A percentile compares a stretch with the other conserved stretches of the same genome.
These are phyloP conservation scores for Daldinia grandis DNA, from an alignment of 495 filamentous ascomycete species.

Conservation along the genomic window DNA sequence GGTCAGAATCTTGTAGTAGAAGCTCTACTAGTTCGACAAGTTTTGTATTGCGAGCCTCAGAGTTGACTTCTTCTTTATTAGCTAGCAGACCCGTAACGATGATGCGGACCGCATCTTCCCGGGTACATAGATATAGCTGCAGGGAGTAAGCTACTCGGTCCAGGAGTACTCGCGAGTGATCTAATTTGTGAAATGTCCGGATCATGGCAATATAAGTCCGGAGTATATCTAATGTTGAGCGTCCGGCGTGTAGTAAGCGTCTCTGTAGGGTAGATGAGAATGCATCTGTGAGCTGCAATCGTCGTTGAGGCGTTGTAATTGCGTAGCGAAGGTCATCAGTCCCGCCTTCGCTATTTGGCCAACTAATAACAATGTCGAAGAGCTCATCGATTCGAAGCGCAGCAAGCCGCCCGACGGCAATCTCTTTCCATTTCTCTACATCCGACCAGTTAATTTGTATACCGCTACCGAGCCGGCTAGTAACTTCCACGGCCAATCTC, in stretches of 20 bases:
- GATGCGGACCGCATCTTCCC: constrained; percentile 90
- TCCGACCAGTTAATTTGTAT: constrained; percentile 62
- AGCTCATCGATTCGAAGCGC: constrained; percentile 80
- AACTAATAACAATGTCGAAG: constrained; percentile 87
- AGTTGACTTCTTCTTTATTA: constrained; percentile 64
- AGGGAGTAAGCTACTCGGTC: constrained; percentile 85
- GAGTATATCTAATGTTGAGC: constrained; percentile 88
- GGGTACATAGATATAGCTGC: constrained; percentile 85
- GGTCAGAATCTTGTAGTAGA: constrained; percentile 66
- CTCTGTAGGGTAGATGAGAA: constrained; percentile 74
- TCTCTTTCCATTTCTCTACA: constrained; percentile 81
- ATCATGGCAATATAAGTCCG: constrained; percentile 93
- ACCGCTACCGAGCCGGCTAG: constrained; percentile 49
- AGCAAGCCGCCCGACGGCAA: constrained; percentile 80
- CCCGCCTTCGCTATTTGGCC: constrained; percentile 82
- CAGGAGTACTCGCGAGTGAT: constrained; percentile 89
- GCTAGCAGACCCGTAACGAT: constrained; percentile 87
- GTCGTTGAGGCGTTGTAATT: constrained; percentile 64
- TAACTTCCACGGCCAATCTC: constrained; percentile 70
- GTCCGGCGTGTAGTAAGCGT: constrained; percentile 86
- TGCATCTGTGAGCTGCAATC: constrained; percentile 69
- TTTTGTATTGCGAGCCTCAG: constrained; percentile 50
- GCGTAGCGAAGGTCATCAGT: constrained; percentile 75
- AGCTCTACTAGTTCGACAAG: constrained; percentile 80
- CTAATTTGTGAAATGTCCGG: constrained; percentile 84